A percentile compares a stretch with the other conserved stretches of the same genome.
phyloP scores from a whole-genome alignment of 139 green algal genomes.

The Ettlia oleoabundans region DNA sequence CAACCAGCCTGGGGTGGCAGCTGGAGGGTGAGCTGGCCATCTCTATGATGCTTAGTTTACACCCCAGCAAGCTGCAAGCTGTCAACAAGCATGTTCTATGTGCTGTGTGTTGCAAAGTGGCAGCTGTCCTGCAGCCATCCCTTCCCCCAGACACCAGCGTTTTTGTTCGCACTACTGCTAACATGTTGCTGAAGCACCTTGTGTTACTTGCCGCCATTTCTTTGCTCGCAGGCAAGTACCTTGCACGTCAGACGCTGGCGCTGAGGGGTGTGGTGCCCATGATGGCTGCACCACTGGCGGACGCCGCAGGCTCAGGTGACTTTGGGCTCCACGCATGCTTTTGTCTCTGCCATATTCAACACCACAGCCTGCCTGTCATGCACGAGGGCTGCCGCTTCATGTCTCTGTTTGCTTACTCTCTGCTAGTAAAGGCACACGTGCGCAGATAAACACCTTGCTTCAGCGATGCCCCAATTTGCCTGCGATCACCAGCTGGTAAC shows the following conservation, averaged over 20 bases:
- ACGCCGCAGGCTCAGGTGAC: background rate
- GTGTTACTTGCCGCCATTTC: no score
- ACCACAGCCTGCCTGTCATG: background rate
- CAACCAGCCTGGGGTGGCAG: constrained; percentile 28
- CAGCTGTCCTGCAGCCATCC: no score
- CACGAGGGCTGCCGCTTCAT: no score
- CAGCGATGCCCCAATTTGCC: no score
- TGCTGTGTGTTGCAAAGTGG: no score
- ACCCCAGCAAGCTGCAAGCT: background rate
- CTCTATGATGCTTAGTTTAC: background rate
- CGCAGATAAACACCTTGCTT: no score
- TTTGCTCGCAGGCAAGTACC: constrained; percentile 43
- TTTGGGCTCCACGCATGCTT: background rate
- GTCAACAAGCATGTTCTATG: background rate
- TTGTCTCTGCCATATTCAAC: background rate
- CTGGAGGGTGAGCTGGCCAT: constrained; percentile 12
- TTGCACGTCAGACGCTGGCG: constrained; percentile 53
- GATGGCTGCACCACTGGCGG: constrained; percentile 56
- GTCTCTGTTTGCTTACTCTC: background rate
- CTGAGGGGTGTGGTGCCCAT: constrained; percentile 55
- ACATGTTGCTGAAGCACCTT: no score
- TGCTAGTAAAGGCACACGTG: no score
- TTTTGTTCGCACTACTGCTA: no score
- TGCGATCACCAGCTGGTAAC: no score
- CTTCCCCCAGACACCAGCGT: no score